Conservation (phyloP, 2,329 filamentous ascomycete genomes). For the Ascochyta clinopodiicola region DNA sequence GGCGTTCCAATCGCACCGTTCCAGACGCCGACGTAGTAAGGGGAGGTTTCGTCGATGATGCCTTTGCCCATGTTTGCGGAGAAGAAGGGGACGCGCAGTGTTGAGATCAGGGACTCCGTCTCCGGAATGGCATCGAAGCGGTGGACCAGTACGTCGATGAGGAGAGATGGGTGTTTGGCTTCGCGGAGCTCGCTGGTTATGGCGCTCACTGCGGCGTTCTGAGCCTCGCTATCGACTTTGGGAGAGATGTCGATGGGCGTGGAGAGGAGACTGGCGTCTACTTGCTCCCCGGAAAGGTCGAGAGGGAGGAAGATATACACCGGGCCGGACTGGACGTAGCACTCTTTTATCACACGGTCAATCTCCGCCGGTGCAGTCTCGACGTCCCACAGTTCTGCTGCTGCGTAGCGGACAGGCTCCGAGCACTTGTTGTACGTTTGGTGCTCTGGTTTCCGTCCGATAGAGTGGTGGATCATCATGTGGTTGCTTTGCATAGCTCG, state of each 20-base stretch:
- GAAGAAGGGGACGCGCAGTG: slow-evolving; percentile 48
- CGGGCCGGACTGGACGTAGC: slow-evolving; percentile 51
- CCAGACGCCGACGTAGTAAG: slow-evolving; percentile 51
- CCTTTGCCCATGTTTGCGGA: slow-evolving; percentile 53
- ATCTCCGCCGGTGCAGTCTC: slow-evolving; percentile 51
- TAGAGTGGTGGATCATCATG: slow-evolving; percentile 57
- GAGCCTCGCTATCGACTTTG: slow-evolving; percentile 31
- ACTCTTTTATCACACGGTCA: slow-evolving; percentile 53
- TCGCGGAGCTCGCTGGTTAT: slow-evolving; percentile 41
- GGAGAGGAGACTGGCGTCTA: slow-evolving; percentile 43
- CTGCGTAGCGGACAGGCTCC: slow-evolving; percentile 46
- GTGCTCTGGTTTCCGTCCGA: slow-evolving; percentile 52
- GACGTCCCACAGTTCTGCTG: slow-evolving; percentile 51
- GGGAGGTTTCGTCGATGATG: slow-evolving; percentile 51
- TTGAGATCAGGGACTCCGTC: slow-evolving; percentile 41
- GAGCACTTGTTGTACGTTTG: slow-evolving; percentile 52
- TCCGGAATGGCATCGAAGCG: slow-evolving; percentile 48
- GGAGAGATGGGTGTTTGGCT: slow-evolving; percentile 47
- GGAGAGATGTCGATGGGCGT: slow-evolving; percentile 47
- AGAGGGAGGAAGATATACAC: slow-evolving; percentile 56
- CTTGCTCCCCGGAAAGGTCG: slow-evolving; percentile 49
- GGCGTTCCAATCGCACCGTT: slow-evolving; percentile 49
- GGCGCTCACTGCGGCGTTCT: slow-evolving; percentile 43
- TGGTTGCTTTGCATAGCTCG: slow-evolving; percentile 50
- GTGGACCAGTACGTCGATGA: slow-evolving; percentile 50